phyloP scores from a whole-genome alignment of 768 basidiomycete genomes.

The Naganishia randhawae region DNA sequence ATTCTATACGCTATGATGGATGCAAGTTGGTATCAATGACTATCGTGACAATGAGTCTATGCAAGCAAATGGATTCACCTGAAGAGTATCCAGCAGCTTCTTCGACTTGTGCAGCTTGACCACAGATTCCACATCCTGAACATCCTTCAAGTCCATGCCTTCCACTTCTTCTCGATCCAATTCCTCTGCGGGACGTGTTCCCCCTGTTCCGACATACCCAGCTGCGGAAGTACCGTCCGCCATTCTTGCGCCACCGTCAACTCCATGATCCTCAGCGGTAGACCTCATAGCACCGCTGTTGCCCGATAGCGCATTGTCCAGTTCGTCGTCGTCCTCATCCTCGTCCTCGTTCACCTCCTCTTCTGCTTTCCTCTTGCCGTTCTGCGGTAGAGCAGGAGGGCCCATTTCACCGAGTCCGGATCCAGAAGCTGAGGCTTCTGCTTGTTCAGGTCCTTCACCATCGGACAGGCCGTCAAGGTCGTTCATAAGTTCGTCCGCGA shows the following conservation, averaged over 20 bases:
- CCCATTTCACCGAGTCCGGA: conserved; percentile 35
- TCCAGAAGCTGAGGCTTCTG: conserved; percentile 26
- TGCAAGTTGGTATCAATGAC: not conserved
- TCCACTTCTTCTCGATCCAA: conserved; percentile 90
- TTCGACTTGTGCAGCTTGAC: conserved; percentile 85
- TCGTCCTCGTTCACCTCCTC: conserved; percentile 57
- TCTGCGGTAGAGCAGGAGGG: conserved; percentile 42
- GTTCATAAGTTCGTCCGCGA: conserved; percentile 87
- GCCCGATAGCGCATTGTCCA: conserved; percentile 53
- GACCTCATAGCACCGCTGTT: not conserved
- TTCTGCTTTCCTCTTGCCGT: conserved; percentile 30
- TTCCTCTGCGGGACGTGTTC: conserved; percentile 90
- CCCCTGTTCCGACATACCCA: conserved; percentile 58
- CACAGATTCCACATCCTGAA: conserved; percentile 82
- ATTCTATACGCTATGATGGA: not conserved
- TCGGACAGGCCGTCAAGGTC: conserved; percentile 84
- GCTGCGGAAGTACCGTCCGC: conserved; percentile 55
- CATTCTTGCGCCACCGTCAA: conserved; percentile 55
- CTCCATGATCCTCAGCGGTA: conserved; percentile 54
- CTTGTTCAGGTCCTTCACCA: conserved; percentile 45
- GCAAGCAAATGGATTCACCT: conserved; percentile 54
- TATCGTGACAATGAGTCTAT: not conserved
- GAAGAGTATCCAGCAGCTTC: conserved; percentile 78
- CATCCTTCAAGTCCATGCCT: conserved; percentile 78
- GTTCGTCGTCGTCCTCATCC: conserved; percentile 57